phyloP scores from a whole-genome alignment of 2,329 filamentous ascomycete genomes.

The Trichoderma guizhouense region DNA sequence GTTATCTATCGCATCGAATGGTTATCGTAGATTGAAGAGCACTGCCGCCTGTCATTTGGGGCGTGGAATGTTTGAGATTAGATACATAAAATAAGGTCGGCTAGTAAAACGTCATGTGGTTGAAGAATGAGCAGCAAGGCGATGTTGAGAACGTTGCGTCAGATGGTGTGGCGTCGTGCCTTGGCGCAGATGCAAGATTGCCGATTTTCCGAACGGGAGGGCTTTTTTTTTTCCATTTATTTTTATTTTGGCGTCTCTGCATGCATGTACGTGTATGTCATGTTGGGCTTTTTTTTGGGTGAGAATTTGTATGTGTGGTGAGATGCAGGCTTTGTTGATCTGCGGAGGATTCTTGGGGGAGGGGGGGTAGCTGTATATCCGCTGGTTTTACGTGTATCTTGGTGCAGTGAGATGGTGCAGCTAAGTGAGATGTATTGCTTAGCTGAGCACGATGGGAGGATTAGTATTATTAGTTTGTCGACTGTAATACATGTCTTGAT shows the following conservation, averaged over 20 bases:
- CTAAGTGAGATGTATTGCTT: background rate
- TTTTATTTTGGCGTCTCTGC: background rate
- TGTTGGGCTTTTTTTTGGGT: background rate
- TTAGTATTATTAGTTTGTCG: background rate
- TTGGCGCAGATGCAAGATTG: slow-evolving; percentile 3
- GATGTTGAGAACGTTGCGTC: background rate
- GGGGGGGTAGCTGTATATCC: background rate
- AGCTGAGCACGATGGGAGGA: background rate
- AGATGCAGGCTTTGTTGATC: background rate
- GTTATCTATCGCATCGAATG: background rate
- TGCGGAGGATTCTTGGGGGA: background rate
- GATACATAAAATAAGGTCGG: background rate
- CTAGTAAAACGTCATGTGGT: background rate
- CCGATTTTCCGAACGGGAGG: background rate
- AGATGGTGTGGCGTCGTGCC: background rate
- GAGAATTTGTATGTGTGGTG: background rate
- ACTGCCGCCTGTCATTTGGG: background rate
- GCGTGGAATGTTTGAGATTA: background rate
- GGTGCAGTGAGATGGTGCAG: background rate
- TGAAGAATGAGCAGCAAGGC: background rate
- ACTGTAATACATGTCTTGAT: background rate
- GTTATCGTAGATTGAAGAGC: background rate
- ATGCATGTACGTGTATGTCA: background rate
- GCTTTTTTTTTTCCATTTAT: background rate
- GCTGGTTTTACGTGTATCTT: background rate